Conservation (phyloP, 192 early-diverging fungal species). For the Coemansia sp. region DNA sequence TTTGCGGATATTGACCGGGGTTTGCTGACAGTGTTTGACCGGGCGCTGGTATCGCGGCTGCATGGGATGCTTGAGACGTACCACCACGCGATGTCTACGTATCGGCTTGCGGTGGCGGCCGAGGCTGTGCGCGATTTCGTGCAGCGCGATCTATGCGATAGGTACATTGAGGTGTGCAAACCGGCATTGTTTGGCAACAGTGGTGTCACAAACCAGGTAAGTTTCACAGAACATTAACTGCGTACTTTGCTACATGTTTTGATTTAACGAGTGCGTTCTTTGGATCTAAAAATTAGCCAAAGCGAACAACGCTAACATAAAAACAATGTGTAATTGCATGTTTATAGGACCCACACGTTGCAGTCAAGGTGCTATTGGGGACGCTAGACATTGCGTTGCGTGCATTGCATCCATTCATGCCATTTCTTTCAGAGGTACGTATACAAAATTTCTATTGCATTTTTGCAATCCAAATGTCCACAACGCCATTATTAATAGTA, state of each 20-base stretch:
- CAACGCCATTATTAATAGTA: too few species aligned
- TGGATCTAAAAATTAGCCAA: too few species aligned
- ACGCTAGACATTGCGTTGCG: slow-evolving; percentile 59
- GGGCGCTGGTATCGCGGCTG: slow-evolving; percentile 82
- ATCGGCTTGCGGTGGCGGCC: slow-evolving; percentile 76
- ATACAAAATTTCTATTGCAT: too few species aligned
- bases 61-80: slow-evolving; percentile 64
- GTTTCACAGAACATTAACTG: neutral
- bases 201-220: slow-evolving; percentile 56
- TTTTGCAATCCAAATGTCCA: too few species aligned
- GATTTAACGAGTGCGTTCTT: too few species aligned
- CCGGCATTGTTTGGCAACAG: slow-evolving; percentile 65
- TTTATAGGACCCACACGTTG: slow-evolving; percentile 33
- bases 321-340: neutral
- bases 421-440: slow-evolving; percentile 88
- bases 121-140: slow-evolving; percentile 84
- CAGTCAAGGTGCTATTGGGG: slow-evolving; percentile 36
- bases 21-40: slow-evolving; percentile 68
- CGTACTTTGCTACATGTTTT: too few species aligned
- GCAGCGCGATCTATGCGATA: slow-evolving; percentile 91
- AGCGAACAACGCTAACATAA: neutral
- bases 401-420: slow-evolving; percentile 96
- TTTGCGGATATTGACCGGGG: slow-evolving; percentile 33
- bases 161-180: slow-evolving; percentile 89
- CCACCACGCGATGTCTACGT: slow-evolving; percentile 65